These are phyloP conservation scores for Colletotrichum chrysophilum DNA, from an alignment of 2,329 filamentous ascomycete genomes.

Conservation along the genomic window DNA sequence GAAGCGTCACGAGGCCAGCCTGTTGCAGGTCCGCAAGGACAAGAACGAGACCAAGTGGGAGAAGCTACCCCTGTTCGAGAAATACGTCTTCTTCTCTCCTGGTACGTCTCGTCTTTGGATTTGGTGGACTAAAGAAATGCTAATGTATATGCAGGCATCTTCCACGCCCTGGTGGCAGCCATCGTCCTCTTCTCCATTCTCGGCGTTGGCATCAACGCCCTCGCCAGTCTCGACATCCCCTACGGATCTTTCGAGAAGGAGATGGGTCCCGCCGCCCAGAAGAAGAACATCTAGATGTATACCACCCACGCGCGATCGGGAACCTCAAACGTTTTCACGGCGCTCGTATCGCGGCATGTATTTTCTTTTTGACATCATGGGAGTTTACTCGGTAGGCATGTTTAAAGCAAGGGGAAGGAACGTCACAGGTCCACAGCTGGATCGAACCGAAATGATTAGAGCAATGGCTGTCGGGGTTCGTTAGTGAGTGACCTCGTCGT, in stretches of 20 bases:
- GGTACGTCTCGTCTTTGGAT: slow-evolving; percentile 55
- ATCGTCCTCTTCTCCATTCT: slow-evolving; percentile 79
- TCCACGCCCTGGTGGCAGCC: slow-evolving; percentile 79
- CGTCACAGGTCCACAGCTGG: not conserved
- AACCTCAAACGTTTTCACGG: not conserved
- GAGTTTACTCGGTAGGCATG: slow-evolving; percentile 21
- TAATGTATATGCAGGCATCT: slow-evolving; percentile 68
- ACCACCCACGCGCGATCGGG: not conserved
- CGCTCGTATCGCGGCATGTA: not conserved
- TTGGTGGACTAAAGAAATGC: not conserved
- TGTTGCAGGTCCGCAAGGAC: slow-evolving; percentile 34
- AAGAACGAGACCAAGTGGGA: slow-evolving; percentile 44
- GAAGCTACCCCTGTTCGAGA: slow-evolving; percentile 75
- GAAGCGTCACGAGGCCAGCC: slow-evolving; percentile 61
- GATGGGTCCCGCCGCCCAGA: slow-evolving; percentile 86
- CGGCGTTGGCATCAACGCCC: slow-evolving; percentile 76
- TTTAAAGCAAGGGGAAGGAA: not conserved
- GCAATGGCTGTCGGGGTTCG: not conserved
- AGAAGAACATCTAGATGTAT: slow-evolving; percentile 82
- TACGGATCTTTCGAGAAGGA: slow-evolving; percentile 98
- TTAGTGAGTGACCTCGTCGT: not conserved
- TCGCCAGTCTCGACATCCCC: slow-evolving; percentile 83
- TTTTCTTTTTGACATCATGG: slow-evolving; percentile 11
- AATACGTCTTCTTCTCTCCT: slow-evolving; percentile 92
- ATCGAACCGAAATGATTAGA: not conserved